phyloP scores from a whole-genome alignment of 495 filamentous ascomycete species.

The Penicillium subrubescens region DNA sequence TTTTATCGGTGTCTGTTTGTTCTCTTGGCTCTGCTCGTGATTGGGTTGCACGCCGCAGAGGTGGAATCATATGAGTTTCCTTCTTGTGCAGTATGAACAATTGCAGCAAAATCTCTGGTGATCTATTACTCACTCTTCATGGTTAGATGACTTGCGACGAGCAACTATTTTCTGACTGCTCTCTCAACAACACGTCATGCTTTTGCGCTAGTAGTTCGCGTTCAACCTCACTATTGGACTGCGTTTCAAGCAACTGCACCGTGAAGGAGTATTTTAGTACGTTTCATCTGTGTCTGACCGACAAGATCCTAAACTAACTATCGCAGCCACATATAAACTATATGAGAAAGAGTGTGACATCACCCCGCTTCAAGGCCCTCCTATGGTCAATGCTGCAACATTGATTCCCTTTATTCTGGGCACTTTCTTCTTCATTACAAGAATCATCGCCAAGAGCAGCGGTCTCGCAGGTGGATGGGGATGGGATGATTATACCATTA shows the following conservation, averaged over 20 bases:
- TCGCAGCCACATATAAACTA: slow-evolving; percentile 23
- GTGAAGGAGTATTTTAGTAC: slow-evolving; percentile 23
- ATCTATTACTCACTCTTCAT: not conserved
- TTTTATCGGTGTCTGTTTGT: slow-evolving; percentile 4
- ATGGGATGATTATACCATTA: slow-evolving; percentile 34
- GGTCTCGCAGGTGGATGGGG: slow-evolving; percentile 38
- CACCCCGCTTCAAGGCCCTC: slow-evolving; percentile 15
- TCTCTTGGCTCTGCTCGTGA: slow-evolving; percentile 12
- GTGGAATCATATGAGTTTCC: slow-evolving; percentile 3
- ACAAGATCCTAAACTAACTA: slow-evolving; percentile 4
- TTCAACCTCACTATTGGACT: slow-evolving; percentile 9
- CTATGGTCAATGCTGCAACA: slow-evolving; percentile 12
- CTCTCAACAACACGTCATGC: slow-evolving; percentile 16
- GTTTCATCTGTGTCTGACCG: slow-evolving; percentile 7
- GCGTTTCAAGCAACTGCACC: slow-evolving; percentile 20
- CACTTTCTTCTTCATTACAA: slow-evolving; percentile 27
- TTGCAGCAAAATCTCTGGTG: too few species aligned
- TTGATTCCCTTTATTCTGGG: slow-evolving; percentile 29
- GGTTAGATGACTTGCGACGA: slow-evolving; percentile 12
- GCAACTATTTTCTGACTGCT: slow-evolving; percentile 12
- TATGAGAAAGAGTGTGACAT: slow-evolving; percentile 26
- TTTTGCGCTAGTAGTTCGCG: slow-evolving; percentile 16
- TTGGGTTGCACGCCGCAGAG: slow-evolving; percentile 2
- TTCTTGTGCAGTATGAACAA: slow-evolving; percentile 16
- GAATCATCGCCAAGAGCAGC: slow-evolving; percentile 30